Evolutionary conservation across 441 rosid species (phyloP).

Genomic region (Erodium moschatum): DNA sequence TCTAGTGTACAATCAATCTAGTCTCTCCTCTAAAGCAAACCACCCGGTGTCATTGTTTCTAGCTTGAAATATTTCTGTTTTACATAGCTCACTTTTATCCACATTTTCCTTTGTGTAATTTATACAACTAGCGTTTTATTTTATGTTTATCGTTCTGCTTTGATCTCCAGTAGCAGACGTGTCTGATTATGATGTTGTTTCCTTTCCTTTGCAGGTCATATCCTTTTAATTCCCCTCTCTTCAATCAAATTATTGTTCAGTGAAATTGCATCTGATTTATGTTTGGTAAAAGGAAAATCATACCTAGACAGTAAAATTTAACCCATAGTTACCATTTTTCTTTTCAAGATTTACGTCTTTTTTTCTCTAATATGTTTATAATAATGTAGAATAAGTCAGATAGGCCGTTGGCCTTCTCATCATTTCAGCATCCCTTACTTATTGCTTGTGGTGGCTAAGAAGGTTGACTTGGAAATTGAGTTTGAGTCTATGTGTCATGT

Average conservation of each 20-base stretch:
- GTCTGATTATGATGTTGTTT: constrained; percentile 1
- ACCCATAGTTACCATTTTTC: not conserved
- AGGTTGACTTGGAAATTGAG: not conserved
- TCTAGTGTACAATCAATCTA: not conserved
- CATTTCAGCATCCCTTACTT: not conserved
- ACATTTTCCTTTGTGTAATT: not conserved
- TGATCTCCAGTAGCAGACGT: not conserved
- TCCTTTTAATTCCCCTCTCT: constrained; percentile 23
- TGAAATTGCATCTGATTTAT: not conserved
- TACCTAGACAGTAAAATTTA: not conserved
- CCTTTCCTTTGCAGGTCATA: constrained; percentile 37
- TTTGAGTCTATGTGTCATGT: not conserved
- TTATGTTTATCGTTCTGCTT: not conserved
- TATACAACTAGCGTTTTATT: not conserved
- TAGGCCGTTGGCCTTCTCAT: not conserved
- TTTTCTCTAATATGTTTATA: not conserved
- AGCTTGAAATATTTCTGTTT: not conserved
- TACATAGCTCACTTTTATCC: not conserved
- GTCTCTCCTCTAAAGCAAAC: not conserved
- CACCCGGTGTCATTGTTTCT: not conserved
- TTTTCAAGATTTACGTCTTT: not conserved
- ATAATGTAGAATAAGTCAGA: not conserved
- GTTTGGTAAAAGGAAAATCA: not conserved
- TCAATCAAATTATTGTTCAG: not conserved
- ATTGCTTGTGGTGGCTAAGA: not conserved